phyloP scores from a whole-genome alignment of 2,329 filamentous ascomycete species.

The Botryotinia convoluta region DNA sequence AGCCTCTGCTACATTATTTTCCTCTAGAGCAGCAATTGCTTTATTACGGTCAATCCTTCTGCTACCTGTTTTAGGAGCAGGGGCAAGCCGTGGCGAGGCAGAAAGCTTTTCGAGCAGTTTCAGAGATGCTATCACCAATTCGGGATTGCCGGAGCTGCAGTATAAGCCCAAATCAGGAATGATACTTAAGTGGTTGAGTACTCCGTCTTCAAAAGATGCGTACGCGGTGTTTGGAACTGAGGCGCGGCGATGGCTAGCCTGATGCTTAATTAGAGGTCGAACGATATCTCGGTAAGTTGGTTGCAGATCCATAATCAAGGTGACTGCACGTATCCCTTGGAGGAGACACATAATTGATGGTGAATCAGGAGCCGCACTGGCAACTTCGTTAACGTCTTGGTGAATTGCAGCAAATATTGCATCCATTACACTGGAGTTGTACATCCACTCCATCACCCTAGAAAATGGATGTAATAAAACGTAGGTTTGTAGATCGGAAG shows the following conservation, averaged over 20 bases:
- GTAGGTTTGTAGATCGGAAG: constrained; percentile 75
- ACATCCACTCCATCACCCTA: constrained; percentile 96
- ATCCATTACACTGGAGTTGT: constrained; percentile 83
- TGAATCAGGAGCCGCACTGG: constrained; percentile 71
- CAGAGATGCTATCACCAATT: constrained; percentile 76
- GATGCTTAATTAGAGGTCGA: constrained; percentile 69
- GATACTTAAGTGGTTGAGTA: constrained; percentile 75
- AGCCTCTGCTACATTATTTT: constrained; percentile 66
- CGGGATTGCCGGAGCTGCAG: constrained; percentile 78
- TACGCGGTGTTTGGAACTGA: constrained; percentile 73
- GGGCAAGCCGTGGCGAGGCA: constrained; percentile 63
- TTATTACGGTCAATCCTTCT: constrained; percentile 64
- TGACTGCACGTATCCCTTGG: constrained; percentile 79
- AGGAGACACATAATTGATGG: constrained; percentile 77
- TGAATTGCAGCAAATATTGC: constrained; percentile 77
- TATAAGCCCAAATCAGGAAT: constrained; percentile 83
- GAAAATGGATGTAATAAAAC: constrained; percentile 88
- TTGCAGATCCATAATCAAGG: constrained; percentile 80
- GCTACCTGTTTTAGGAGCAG: constrained; percentile 27
- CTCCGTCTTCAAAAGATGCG: constrained; percentile 86
- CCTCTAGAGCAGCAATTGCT: constrained; percentile 80
- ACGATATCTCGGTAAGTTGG: constrained; percentile 90
- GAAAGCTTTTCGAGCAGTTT: constrained; percentile 83
- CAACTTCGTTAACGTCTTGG: constrained; percentile 70
- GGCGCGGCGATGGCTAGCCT: constrained; percentile 56